A percentile compares a stretch with the other conserved stretches of the same genome.
phyloP scores from a whole-genome alignment of 1,284 basidiomycete species.

The Golubevia pallescens region DNA sequence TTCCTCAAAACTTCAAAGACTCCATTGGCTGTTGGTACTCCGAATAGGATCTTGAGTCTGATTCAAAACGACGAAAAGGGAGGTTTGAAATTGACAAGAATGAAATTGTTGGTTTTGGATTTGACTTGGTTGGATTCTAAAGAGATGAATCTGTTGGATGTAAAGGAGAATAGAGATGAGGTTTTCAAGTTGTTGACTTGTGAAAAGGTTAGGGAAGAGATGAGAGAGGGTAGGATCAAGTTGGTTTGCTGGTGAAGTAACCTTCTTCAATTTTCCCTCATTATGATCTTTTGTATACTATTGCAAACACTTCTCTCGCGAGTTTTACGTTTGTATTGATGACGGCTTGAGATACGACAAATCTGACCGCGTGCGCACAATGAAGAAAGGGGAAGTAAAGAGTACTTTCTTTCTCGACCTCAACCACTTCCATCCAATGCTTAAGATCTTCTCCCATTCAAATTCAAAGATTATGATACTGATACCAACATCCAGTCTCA shows the following conservation, averaged over 20 bases:
- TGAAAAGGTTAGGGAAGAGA: conserved; percentile 15
- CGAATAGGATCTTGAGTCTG: conserved; percentile 38
- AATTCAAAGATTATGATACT: too few relatives aligned
- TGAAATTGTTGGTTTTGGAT: conserved; percentile 38
- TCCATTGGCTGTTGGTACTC: conserved; percentile 51
- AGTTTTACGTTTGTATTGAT: background rate
- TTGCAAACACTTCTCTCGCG: background rate
- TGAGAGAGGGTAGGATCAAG: conserved; percentile 10
- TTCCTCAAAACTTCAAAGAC: conserved; percentile 36
- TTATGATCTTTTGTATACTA: background rate
- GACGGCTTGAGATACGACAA: background rate
- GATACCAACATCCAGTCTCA: too few relatives aligned
- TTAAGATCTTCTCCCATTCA: too few relatives aligned
- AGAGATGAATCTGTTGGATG: conserved; percentile 46
- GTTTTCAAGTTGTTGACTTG: conserved; percentile 32
- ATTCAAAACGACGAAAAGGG: conserved; percentile 28
- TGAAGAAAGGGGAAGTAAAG: too few relatives aligned
- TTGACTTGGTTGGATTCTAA: conserved; percentile 52
- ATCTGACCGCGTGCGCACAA: too few relatives aligned
- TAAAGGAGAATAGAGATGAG: conserved; percentile 48
- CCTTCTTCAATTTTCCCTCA: background rate
- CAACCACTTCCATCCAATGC: too few relatives aligned
- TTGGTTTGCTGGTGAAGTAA: background rate
- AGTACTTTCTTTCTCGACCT: too few relatives aligned
- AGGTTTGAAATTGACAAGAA: conserved; percentile 31